Base-by-base conservation (phyloP, 306 rosid species). In the Vigna unguiculata region DNA sequence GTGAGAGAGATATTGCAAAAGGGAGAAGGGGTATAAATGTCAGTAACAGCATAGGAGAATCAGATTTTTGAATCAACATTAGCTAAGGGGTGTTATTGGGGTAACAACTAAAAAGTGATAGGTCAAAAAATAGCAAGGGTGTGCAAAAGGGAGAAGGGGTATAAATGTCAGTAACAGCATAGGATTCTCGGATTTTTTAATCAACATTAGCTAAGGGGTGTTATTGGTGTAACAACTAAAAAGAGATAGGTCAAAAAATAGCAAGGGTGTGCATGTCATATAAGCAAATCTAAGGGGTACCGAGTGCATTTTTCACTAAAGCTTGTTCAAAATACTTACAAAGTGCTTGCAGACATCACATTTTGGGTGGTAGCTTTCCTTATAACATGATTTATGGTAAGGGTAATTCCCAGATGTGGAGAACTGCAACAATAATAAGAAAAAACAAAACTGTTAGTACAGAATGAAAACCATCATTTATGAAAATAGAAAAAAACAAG, bases 321-420 rank as follows among this genome's bases (percentile, higher is more conserved):
- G 8, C 45, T 8, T 7, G 45, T 60, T 30, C n/a, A 60, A 74
- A 74, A 49, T 84, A 80, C 99, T 91, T 86, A 96, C 98, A 52
- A 89, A 96, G 83, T 88, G 97, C 87, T 88, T 96, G 95, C 99
- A 96, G 78, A 96, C 98, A 82, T 96, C 99, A 84, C 99, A 96
- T 80, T 96, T 96, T 57, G 99, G 99, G 84, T 92, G 97, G 86
- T 92, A 89, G 86, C 83, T 92, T 85, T 92, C 98, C 88, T 85
- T 96, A 83, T 96, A 92, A 88, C 99, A 96, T 76, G 97, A 60
- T 80, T 90, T 96, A 81, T 96, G 98, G 79, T 89, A 92, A 40
- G 99, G 98, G 67, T 78, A 85, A 84, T 88, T 90, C 74, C 97
- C 98, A 65, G 92, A 87, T 4, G 98, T 93, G 82, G 97, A 91